phyloP scores from a whole-genome alignment of 2,329 filamentous ascomycete species.

The Chalaropsis thielavioides region DNA sequence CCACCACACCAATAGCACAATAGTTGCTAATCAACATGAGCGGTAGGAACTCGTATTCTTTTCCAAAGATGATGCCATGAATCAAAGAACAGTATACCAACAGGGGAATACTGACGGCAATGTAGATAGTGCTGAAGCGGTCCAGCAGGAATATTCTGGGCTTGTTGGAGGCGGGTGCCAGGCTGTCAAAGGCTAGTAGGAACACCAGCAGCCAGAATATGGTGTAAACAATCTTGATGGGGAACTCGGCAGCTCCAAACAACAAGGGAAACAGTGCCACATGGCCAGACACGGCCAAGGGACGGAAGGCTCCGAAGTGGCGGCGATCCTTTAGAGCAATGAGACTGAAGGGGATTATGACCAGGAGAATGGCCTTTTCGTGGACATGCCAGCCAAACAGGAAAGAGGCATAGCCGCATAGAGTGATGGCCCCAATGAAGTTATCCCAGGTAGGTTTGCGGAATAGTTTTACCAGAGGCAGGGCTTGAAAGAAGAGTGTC shows the following conservation, averaged over 20 bases:
- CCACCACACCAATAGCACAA: constrained; percentile 82
- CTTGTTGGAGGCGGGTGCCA: constrained; percentile 69
- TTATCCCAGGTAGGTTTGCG: constrained; percentile 67
- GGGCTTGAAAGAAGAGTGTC: constrained; percentile 67
- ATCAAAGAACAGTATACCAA: constrained; percentile 77
- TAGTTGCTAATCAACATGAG: constrained; percentile 97
- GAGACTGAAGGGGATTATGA: constrained; percentile 89
- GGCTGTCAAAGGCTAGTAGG: constrained; percentile 68
- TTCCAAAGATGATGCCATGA: constrained; percentile 72
- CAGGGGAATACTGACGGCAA: constrained; percentile 74
- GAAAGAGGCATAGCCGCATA: constrained; percentile 93
- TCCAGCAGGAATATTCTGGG: constrained; percentile 82
- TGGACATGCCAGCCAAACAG: constrained; percentile 98
- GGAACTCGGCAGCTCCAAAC: constrained; percentile 85
- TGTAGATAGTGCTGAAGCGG: constrained; percentile 79
- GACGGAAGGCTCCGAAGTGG: constrained; percentile 81
- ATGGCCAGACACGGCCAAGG: constrained; percentile 81
- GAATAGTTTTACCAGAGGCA: constrained; percentile 74
- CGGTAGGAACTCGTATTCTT: constrained; percentile 74
- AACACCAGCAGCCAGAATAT: constrained; percentile 83
- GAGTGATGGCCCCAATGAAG: constrained; percentile 76
- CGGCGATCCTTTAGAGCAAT: constrained; percentile 80
- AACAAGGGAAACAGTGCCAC: constrained; percentile 89
- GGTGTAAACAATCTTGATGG: constrained; percentile 86
- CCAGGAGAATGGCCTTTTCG: constrained; percentile 86